Conservation (phyloP, 805 yeast genomes). For the Debaryomyces hansenii region DNA sequence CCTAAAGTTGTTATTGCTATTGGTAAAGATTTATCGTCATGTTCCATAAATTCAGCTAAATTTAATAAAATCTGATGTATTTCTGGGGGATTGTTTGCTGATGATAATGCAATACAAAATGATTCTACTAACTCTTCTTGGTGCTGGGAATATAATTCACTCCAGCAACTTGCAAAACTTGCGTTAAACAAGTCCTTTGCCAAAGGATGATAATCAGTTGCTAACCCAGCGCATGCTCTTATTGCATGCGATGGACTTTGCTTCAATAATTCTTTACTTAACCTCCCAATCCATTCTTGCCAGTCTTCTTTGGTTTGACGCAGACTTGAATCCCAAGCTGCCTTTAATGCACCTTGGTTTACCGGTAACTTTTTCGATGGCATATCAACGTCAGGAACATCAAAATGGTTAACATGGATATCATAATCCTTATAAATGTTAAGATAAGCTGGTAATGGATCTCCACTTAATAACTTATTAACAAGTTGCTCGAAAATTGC, state of each 20-base stretch:
- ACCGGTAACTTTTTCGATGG: conserved; percentile 74
- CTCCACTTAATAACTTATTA: conserved; percentile 73
- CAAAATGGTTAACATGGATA: conserved; percentile 37
- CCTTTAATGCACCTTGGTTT: conserved; percentile 61
- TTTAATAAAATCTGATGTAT: conserved; percentile 87
- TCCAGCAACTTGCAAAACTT: conserved; percentile 95
- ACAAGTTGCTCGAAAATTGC: conserved; percentile 80
- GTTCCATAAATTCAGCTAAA: conserved; percentile 95
- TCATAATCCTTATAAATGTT: conserved; percentile 65
- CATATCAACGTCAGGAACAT: conserved; percentile 62
- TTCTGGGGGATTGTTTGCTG: conserved; percentile 93
- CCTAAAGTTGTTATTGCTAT: conserved; percentile 88
- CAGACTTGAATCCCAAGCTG: conserved; percentile 90
- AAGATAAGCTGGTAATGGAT: conserved; percentile 78
- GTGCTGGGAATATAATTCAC: conserved; percentile 81
- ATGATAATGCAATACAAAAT: conserved; percentile 81
- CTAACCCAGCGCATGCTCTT: conserved; percentile 88
- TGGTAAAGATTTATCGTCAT: conserved; percentile 92
- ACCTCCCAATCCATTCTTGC: conserved; percentile 94
- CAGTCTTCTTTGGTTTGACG: conserved; percentile 92
- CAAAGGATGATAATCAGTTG: conserved; percentile 81
- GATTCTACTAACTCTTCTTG: conserved; percentile 88
- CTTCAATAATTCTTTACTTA: conserved; percentile 80
- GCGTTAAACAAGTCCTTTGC: conserved; percentile 92
- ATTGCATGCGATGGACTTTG: conserved; percentile 95